Evolutionary conservation across 768 basidiomycete species (phyloP), one percentile per base, ranked within the genome.

Genomic region (Trametes cubensis): DNA sequence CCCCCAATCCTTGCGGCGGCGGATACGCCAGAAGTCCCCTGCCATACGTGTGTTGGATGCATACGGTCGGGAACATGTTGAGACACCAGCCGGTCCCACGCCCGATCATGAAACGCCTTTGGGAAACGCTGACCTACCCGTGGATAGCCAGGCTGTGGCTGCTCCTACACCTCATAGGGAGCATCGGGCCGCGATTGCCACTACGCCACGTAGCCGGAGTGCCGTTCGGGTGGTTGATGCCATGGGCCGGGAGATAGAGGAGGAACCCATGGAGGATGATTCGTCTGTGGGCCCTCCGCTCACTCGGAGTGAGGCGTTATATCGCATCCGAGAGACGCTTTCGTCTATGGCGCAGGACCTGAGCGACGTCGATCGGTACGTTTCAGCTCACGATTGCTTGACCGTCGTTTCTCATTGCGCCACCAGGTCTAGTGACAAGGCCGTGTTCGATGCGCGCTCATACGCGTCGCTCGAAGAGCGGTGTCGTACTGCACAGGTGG

Each of bases 1-100:
- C 42, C 75, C 68, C n/a, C 68, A 71, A 40, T 64, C 70, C 34
- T 5, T 65, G 50, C 61, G 72, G 64, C 48, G 73, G 44, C 76
- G 73, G 34, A 76, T 75, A 44, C 74, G 77, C 46, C 78, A 81
- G 21, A 84, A 80, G 70, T 78, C 81, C 0, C 79, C 69, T 0
- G 77, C 77, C 51, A 79, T 92, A 39, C 83, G 88, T 25, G 69
- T 91, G n/a, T 75, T 92, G 26, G 89, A 92, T 73, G 87, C 85
- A 8, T 91, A 82, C 70, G 90, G 90, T 10, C 76, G 83, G 45
- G 81, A 85, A 69, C 58, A 61, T 10, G 28, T 30, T 13, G 67
- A 67, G 17, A 21, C 46, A 15, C 42, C 21, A 45, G 30, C 52
- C 4, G 38, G 39, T 26, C 50, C 48, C 14, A 44, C 34, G 17